Evolutionary conservation across 2,329 filamentous ascomycete genomes (phyloP).

Genomic region (Apiospora saccharicola): DNA sequence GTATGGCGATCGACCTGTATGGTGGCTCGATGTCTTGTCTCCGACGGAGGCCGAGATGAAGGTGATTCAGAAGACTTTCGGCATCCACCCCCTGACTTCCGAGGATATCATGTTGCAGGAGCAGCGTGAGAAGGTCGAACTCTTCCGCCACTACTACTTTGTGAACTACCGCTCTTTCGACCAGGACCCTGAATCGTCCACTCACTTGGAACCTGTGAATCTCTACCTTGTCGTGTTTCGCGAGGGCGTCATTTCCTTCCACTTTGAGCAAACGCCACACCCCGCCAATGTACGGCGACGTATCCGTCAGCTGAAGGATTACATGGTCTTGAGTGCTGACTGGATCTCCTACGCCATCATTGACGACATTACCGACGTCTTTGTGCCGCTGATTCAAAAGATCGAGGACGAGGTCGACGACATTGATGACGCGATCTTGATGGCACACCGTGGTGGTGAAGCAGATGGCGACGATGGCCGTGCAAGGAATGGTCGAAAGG

Average conservation of each 20-base stretch:
- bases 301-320: conserved; percentile 93
- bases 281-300: conserved; percentile 93
- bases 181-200: conserved; percentile 86
- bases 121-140: conserved; percentile 95
- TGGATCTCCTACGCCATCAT: conserved; percentile 99
- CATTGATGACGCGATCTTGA: conserved; percentile 90
- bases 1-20: conserved; percentile 86
- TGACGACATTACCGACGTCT: conserved; percentile 97
- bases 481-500: neutral
- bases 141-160: conserved; percentile 98
- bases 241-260: conserved; percentile 94
- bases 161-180: conserved; percentile 99
- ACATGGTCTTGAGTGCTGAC: conserved; percentile 89
- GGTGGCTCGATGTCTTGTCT: conserved; percentile 93
- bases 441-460: conserved; percentile 70
- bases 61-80: conserved; percentile 88
- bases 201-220: conserved; percentile 94
- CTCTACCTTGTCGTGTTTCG: conserved; percentile 98
- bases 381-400: conserved; percentile 87
- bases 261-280: conserved; percentile 95
- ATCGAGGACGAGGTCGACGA: conserved; percentile 98
- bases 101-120: conserved; percentile 99
- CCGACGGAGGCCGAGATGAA: conserved; percentile 97
- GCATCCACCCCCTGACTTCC: conserved; percentile 92
- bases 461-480: conserved; percentile 42